Conservation (phyloP, 1,284 basidiomycete species). For the Pyrrhoderma noxium region DNA sequence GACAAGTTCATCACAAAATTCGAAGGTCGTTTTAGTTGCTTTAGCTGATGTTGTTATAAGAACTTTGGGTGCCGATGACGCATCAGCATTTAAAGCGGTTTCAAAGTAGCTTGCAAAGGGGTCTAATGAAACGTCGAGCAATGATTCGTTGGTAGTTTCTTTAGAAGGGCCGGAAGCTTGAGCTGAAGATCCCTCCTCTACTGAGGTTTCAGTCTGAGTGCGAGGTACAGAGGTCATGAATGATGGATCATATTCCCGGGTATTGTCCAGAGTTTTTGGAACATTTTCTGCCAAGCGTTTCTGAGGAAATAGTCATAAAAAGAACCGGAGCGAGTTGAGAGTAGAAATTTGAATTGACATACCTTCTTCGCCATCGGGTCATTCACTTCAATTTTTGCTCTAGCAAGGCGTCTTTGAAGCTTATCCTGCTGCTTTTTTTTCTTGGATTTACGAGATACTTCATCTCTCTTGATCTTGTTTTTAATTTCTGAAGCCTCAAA, state of each 20-base stretch:
- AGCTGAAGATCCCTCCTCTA: slow-evolving; percentile 27
- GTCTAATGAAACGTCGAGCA: slow-evolving; percentile 63
- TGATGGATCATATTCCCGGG: slow-evolving; percentile 83
- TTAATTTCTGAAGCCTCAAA: slow-evolving; percentile 65
- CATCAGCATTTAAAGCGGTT: slow-evolving; percentile 45
- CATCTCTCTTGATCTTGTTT: slow-evolving; percentile 82
- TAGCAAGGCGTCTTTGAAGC: slow-evolving; percentile 70
- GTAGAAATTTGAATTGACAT: not conserved
- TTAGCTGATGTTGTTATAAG: slow-evolving; percentile 88
- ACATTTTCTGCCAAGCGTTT: slow-evolving; percentile 80
- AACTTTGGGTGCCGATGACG: slow-evolving; percentile 71
- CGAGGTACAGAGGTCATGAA: slow-evolving; percentile 66
- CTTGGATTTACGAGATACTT: slow-evolving; percentile 67
- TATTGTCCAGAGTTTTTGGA: slow-evolving; percentile 90
- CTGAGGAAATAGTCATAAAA: slow-evolving; percentile 32
- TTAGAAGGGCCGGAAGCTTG: slow-evolving; percentile 20
- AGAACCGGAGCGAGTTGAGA: not conserved
- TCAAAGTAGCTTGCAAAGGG: slow-evolving; percentile 68
- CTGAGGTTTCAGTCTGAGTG: slow-evolving; percentile 28
- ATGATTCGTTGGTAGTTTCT: slow-evolving; percentile 44
- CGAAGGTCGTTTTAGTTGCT: slow-evolving; percentile 76
- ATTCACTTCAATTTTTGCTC: slow-evolving; percentile 62
- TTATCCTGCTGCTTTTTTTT: slow-evolving; percentile 78
- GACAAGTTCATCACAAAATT: slow-evolving; percentile 87
- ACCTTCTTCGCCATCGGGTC: slow-evolving; percentile 65